Evolutionary conservation across 495 filamentous ascomycete genomes (phyloP).

Genomic region (Trichoderma asperelloides): DNA sequence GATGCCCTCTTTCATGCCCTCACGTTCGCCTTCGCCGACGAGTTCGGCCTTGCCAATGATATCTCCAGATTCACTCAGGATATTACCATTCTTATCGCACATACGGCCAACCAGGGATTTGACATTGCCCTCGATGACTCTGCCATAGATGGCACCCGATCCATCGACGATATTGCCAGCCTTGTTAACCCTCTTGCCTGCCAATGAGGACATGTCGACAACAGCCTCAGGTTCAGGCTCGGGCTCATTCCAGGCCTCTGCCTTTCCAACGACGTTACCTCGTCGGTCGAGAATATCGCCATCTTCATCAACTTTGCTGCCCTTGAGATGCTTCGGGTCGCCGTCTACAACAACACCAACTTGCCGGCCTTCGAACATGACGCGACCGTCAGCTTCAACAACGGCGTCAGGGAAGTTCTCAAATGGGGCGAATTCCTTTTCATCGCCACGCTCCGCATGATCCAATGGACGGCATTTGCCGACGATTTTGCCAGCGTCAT

Average conservation of each 20-base stretch:
- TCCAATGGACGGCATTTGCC: conserved; percentile 68
- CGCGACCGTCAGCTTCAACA: conserved; percentile 60
- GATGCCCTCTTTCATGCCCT: conserved; percentile 61
- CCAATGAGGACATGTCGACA: conserved; percentile 58
- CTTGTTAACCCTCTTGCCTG: conserved; percentile 82
- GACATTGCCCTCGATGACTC: conserved; percentile 63
- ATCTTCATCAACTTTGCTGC: conserved; percentile 71
- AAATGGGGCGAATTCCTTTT: conserved; percentile 60
- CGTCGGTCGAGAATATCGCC: conserved; percentile 75
- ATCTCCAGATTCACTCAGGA: conserved; percentile 73
- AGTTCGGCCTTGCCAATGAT: conserved; percentile 71
- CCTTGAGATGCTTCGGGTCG: conserved; percentile 62
- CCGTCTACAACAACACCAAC: conserved; percentile 71
- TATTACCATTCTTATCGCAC: conserved; percentile 72
- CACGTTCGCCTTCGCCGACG: conserved; percentile 61
- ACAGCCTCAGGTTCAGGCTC: conserved; percentile 38
- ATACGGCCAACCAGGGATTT: conserved; percentile 66
- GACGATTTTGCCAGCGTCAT: conserved; percentile 61
- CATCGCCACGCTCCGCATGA: conserved; percentile 54
- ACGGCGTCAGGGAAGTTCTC: conserved; percentile 62
- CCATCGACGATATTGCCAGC: conserved; percentile 72
- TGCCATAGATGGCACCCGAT: conserved; percentile 64
- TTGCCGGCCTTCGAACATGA: conserved; percentile 59
- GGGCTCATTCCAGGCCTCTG: conserved; percentile 55
- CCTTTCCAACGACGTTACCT: conserved; percentile 70